phyloP scores from a whole-genome alignment of 805 yeast genomes.

The Ogataea siamensis region DNA sequence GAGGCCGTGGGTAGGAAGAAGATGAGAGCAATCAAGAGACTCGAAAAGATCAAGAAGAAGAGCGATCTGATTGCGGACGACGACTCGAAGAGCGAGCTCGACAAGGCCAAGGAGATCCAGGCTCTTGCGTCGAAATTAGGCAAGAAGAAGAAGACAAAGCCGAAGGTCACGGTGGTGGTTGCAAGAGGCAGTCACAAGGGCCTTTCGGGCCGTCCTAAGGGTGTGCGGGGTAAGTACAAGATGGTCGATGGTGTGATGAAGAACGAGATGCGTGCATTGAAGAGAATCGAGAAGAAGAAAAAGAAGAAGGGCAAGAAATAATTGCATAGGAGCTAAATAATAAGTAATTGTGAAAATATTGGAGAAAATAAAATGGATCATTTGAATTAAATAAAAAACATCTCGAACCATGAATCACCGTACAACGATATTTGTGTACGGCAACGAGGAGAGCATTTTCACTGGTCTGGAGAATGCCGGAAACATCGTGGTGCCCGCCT shows the following conservation, averaged over 20 bases:
- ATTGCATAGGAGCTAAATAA: background rate
- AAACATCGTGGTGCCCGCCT: slow-evolving; percentile 21
- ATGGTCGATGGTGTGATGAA: slow-evolving; percentile 99
- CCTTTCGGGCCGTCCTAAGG: slow-evolving; percentile 91
- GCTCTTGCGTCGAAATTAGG: slow-evolving; percentile 80
- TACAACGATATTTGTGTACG: slow-evolving; percentile 21
- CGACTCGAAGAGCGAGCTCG: slow-evolving; percentile 81
- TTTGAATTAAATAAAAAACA: background rate
- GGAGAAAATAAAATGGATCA: no score
- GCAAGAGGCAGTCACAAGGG: slow-evolving; percentile 87
- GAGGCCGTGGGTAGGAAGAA: slow-evolving; percentile 97
- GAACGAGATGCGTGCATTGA: slow-evolving; percentile 93
- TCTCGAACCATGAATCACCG: slow-evolving; percentile 14
- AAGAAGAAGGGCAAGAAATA: slow-evolving; percentile 45
- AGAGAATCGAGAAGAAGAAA: slow-evolving; percentile 83
- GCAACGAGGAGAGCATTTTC: slow-evolving; percentile 14
- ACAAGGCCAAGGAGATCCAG: slow-evolving; percentile 90
- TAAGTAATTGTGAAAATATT: background rate
- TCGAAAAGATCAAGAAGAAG: slow-evolving; percentile 89
- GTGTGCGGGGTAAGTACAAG: slow-evolving; percentile 95
- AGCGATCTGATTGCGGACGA: slow-evolving; percentile 90
- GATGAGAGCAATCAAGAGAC: slow-evolving; percentile 82
- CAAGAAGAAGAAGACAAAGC: slow-evolving; percentile 65
- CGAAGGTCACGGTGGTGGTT: slow-evolving; percentile 83
- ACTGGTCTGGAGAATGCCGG: slow-evolving; percentile 13